phyloP scores from a whole-genome alignment of 306 rosid species.

The Trichosanthes cucumerina region DNA sequence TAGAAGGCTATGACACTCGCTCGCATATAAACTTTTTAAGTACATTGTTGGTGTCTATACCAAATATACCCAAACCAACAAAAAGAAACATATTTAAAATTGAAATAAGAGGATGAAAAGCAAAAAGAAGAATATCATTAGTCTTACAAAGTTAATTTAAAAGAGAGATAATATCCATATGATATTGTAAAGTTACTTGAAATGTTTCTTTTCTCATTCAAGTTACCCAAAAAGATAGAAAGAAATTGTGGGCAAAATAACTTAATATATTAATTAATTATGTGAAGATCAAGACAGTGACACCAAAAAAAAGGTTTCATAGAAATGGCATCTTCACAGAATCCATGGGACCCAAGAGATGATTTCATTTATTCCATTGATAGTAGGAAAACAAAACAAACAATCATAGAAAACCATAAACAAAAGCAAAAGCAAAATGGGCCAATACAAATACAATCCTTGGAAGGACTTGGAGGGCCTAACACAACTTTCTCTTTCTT shows the following conservation, averaged over 20 bases:
- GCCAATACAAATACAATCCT: background rate
- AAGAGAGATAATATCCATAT: no score
- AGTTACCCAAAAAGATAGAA: background rate
- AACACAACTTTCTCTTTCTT: background rate
- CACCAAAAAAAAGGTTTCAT: background rate
- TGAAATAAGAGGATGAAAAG: no score
- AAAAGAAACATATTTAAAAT: no score
- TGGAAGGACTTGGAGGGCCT: conserved; percentile 10
- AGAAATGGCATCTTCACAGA: conserved; percentile 4
- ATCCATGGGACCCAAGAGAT: background rate
- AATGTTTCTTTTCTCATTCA: background rate
- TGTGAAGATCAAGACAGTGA: background rate
- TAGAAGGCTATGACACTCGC: background rate
- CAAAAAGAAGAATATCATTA: no score
- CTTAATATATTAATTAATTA: background rate
- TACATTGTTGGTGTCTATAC: no score
- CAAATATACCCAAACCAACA: no score
- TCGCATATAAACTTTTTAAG: background rate
- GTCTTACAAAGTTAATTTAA: no score
- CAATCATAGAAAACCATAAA: background rate
- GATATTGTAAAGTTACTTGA: background rate
- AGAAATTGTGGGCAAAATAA: background rate
- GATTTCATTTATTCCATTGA: conserved; percentile 7
- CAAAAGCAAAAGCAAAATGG: background rate
- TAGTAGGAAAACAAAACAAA: background rate